Evolutionary conservation across 495 filamentous ascomycete genomes (phyloP).

Genomic region (Lophiotrema nucula): DNA sequence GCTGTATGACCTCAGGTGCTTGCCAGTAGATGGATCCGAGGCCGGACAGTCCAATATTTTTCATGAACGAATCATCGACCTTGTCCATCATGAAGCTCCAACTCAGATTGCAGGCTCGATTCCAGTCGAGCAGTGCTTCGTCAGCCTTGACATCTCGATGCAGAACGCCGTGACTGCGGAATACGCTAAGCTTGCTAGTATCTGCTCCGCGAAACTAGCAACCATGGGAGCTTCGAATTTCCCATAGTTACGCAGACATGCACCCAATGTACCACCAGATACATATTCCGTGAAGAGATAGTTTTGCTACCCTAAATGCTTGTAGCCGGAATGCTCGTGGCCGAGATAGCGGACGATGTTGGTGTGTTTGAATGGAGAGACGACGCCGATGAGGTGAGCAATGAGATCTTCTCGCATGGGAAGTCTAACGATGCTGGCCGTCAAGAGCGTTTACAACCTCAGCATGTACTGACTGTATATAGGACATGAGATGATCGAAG

Average conservation of each 20-base stretch:
- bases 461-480: too few relatives aligned
- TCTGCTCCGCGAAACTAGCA: not conserved
- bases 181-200: not conserved
- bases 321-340: too few relatives aligned
- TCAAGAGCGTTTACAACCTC: too few relatives aligned
- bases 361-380: too few relatives aligned
- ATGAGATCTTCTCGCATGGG: too few relatives aligned
- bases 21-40: not conserved
- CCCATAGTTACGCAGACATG: not conserved
- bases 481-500: too few relatives aligned
- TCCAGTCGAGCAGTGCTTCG: not conserved
- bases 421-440: too few relatives aligned
- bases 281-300: too few relatives aligned
- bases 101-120: not conserved
- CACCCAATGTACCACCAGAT: not conserved
- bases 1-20: not conserved
- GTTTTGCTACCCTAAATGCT: too few relatives aligned
- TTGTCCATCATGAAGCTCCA: not conserved
- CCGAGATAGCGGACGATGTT: too few relatives aligned
- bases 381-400: too few relatives aligned
- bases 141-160: not conserved
- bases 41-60: not conserved
- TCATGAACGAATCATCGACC: not conserved
- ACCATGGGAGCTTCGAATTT: not conserved
- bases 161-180: not conserved